Evolutionary conservation across 2,329 filamentous ascomycete genomes (phyloP).

Genomic region (Cytospora piceae): DNA sequence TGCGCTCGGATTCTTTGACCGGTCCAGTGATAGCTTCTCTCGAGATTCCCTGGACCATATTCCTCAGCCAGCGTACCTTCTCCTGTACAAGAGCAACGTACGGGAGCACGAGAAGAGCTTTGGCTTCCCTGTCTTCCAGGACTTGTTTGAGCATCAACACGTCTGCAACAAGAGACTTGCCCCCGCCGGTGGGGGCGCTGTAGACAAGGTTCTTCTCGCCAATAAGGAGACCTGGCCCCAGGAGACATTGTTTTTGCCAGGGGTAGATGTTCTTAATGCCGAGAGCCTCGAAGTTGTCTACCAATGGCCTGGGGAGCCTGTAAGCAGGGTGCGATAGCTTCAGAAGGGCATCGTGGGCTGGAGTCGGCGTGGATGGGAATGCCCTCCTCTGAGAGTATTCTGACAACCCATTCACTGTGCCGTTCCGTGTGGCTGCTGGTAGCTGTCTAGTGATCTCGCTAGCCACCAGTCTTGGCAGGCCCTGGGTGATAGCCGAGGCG

Average conservation of each 20-base stretch:
- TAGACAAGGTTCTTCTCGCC: slow-evolving; percentile 76
- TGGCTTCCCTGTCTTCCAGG: slow-evolving; percentile 64
- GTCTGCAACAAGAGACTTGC: slow-evolving; percentile 75
- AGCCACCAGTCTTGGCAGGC: slow-evolving; percentile 38
- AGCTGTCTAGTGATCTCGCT: slow-evolving; percentile 48
- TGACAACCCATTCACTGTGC: slow-evolving; percentile 38
- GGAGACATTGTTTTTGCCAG: slow-evolving; percentile 77
- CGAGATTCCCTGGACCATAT: slow-evolving; percentile 63
- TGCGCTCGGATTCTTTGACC: slow-evolving; percentile 42
- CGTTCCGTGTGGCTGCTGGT: slow-evolving; percentile 6
- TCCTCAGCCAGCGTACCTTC: slow-evolving; percentile 74
- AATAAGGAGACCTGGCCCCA: slow-evolving; percentile 66
- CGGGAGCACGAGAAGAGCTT: slow-evolving; percentile 73
- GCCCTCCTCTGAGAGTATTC: slow-evolving; percentile 62
- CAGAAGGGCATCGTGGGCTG: slow-evolving; percentile 57
- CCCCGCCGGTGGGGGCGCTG: slow-evolving; percentile 76
- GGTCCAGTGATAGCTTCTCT: slow-evolving; percentile 41
- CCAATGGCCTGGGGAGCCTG: slow-evolving; percentile 61
- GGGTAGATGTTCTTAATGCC: slow-evolving; percentile 77
- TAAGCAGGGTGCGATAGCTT: slow-evolving; percentile 67
- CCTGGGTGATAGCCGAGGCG: slow-evolving; percentile 24
- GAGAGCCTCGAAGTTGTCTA: slow-evolving; percentile 65
- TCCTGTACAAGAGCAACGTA: slow-evolving; percentile 82
- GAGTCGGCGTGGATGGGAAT: slow-evolving; percentile 58
- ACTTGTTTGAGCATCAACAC: slow-evolving; percentile 75